Evolutionary conservation across 257 asterid genomes (phyloP).

Genomic region (Solanum boliviense): DNA sequence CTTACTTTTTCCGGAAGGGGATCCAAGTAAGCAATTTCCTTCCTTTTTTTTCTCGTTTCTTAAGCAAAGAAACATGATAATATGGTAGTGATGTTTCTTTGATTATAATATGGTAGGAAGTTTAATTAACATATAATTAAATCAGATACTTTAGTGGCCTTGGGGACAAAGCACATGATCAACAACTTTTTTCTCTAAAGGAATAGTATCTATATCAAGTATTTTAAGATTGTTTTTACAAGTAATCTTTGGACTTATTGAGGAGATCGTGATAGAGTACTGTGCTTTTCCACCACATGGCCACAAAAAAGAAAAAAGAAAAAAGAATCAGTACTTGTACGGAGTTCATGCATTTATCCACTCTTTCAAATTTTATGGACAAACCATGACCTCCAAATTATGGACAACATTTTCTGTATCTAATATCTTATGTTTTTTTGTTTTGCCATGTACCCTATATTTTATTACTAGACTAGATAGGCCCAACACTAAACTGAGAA

Average conservation of each 20-base stretch:
- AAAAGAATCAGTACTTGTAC: constrained; percentile 10
- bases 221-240: constrained; percentile 3
- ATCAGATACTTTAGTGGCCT: neutral
- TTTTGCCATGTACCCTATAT: neutral
- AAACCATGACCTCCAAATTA: neutral
- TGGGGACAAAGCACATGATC: constrained; percentile 12
- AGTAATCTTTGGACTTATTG: constrained; percentile 12
- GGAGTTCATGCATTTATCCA: constrained; percentile 7
- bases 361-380: neutral
- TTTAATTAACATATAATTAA: constrained; percentile 23
- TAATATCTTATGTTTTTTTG: neutral
- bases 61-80: constrained; percentile 14
- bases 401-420: neutral
- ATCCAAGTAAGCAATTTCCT: constrained; percentile 10
- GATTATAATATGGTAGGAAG: constrained; percentile 7
- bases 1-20: constrained; percentile 13
- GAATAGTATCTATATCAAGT: constrained; percentile 6
- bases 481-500: too few species aligned
- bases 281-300: constrained; percentile 9
- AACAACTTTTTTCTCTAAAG: constrained; percentile 20
- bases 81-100: constrained; percentile 24
- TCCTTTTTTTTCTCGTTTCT: neutral
- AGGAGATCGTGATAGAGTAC: neutral
- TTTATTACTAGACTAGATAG: too few species aligned
- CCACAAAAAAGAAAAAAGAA: neutral